Evolutionary conservation across 2,329 filamentous ascomycete genomes (phyloP).

Genomic region (Amylocarpus encephaloides): DNA sequence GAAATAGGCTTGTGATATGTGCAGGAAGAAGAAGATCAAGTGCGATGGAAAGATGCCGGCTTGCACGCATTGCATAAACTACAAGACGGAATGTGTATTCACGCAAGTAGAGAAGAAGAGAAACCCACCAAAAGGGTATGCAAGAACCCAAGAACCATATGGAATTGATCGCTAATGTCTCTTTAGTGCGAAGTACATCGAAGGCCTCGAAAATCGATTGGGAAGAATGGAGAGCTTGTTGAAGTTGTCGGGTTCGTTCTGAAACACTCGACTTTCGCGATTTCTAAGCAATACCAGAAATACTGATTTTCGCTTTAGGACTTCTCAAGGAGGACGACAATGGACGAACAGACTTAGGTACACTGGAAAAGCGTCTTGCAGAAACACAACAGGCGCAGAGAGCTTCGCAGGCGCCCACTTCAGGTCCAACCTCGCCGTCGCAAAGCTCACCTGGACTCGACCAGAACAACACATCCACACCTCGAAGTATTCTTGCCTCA

Average conservation of each 20-base stretch:
- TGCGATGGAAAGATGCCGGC: conserved; percentile 94
- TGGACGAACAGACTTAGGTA: conserved; percentile 80
- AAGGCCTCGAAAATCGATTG: conserved; percentile 88
- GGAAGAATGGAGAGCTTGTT: conserved; percentile 94
- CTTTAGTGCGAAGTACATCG: conserved; percentile 87
- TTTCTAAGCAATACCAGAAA: neutral
- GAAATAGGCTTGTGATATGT: conserved; percentile 58
- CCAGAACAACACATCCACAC: conserved; percentile 30
- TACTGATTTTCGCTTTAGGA: conserved; percentile 38
- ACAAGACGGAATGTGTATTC: conserved; percentile 96
- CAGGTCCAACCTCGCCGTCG: conserved; percentile 31
- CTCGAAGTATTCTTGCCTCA: conserved; percentile 44
- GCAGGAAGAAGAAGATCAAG: conserved; percentile 94
- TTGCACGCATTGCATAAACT: conserved; percentile 94
- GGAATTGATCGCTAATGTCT: conserved; percentile 19
- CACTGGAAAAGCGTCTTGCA: conserved; percentile 69
- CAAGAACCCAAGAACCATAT: neutral
- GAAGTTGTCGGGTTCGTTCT: conserved; percentile 62
- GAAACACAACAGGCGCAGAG: conserved; percentile 42
- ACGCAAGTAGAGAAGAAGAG: conserved; percentile 99
- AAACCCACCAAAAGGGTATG: conserved; percentile 90
- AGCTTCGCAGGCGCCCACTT: conserved; percentile 25
- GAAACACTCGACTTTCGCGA: conserved; percentile 1
- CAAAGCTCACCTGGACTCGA: conserved; percentile 39
- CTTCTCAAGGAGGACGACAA: conserved; percentile 80